phyloP scores from a whole-genome alignment of 2,329 filamentous ascomycete genomes.

The Fusarium brachygibbosum region DNA sequence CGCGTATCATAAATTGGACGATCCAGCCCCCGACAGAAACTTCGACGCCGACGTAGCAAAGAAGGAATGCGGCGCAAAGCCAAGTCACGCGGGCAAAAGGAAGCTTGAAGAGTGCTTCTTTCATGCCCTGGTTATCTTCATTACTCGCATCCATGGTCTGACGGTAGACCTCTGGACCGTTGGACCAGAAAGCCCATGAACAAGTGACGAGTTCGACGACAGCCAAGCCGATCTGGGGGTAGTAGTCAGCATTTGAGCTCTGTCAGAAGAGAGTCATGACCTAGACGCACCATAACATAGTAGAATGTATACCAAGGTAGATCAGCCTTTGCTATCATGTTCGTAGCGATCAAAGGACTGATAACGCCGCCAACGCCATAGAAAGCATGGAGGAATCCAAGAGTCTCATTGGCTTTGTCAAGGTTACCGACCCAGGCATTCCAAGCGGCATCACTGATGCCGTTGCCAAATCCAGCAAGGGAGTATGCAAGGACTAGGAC shows the following conservation, averaged over 20 bases:
- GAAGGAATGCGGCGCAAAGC: conserved; percentile 78
- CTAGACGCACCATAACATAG: conserved; percentile 74
- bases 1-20: conserved; percentile 84
- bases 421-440: conserved; percentile 74
- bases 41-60: conserved; percentile 82
- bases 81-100: conserved; percentile 70
- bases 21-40: conserved; percentile 86
- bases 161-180: conserved; percentile 68
- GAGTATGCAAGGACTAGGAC: conserved; percentile 75
- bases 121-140: conserved; percentile 39
- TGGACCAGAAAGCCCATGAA: conserved; percentile 70
- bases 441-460: conserved; percentile 70
- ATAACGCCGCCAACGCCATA: conserved; percentile 78
- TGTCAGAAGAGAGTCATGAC: conserved; percentile 57
- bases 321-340: conserved; percentile 73
- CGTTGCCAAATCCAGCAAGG: conserved; percentile 78
- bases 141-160: conserved; percentile 52
- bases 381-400: conserved; percentile 76
- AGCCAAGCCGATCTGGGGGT: conserved; percentile 37
- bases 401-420: conserved; percentile 75
- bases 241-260: conserved; percentile 56
- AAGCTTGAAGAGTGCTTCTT: conserved; percentile 56
- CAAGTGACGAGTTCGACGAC: conserved; percentile 52
- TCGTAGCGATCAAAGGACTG: conserved; percentile 77
- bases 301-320: conserved; percentile 80